Evolutionary conservation across 2,329 filamentous ascomycete species (phyloP).

Genomic region (Fusarium torreyae): DNA sequence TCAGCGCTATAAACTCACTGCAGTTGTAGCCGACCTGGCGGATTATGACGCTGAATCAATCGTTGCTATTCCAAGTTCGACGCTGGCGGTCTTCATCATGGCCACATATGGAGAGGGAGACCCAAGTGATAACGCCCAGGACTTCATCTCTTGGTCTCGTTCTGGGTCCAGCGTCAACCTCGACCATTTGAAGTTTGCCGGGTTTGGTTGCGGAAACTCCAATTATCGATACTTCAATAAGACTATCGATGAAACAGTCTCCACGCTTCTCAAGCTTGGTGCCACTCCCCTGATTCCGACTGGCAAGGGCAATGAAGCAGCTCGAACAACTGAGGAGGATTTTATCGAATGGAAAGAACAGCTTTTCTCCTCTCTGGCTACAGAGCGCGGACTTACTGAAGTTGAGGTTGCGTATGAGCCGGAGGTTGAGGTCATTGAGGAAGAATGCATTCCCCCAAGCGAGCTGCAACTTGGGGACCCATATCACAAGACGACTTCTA

Average conservation of each 20-base stretch:
- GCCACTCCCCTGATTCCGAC: constrained; percentile 47
- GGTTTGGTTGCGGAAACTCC: constrained; percentile 57
- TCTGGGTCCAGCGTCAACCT: constrained; percentile 20
- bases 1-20: constrained; percentile 87
- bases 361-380: constrained; percentile 36
- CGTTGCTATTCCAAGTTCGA: constrained; percentile 38
- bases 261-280: constrained; percentile 44
- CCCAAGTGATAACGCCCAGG: constrained; percentile 55
- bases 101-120: constrained; percentile 59
- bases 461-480: constrained; percentile 7
- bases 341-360: constrained; percentile 55
- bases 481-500: constrained; percentile 5
- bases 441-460: constrained; percentile 3
- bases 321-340: constrained; percentile 53
- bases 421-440: constrained; percentile 10
- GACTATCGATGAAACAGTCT: constrained; percentile 50
- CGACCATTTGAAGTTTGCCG: constrained; percentile 49
- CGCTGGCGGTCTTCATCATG: constrained; percentile 54
- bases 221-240: constrained; percentile 57
- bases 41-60: constrained; percentile 62
- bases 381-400: constrained; percentile 29
- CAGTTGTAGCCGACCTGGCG: constrained; percentile 77
- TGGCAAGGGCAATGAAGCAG: constrained; percentile 52
- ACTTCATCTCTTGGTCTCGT: constrained; percentile 49
- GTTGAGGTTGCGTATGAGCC: constrained; percentile 30